phyloP scores from a whole-genome alignment of 225 moss, liverwort and hornwort genomes.

The Marchantia polymorpha region DNA sequence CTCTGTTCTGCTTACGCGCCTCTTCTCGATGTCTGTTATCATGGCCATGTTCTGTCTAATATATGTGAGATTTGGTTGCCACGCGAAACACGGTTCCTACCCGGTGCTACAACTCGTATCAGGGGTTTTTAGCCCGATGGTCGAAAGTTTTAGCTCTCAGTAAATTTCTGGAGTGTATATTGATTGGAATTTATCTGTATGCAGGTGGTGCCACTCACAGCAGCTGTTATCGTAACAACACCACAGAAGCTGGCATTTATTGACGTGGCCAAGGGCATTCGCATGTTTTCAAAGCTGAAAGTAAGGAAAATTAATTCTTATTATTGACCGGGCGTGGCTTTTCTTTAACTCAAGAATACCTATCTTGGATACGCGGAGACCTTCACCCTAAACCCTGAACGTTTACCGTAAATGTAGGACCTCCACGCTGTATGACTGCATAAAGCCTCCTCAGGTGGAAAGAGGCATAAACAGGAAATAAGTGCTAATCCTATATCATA shows the following conservation, averaged over 20 bases:
- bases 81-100: not conserved
- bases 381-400: too few species aligned
- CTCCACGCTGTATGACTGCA: too few species aligned
- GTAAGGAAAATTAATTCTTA: conserved; percentile 29
- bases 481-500: too few species aligned
- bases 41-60: not conserved
- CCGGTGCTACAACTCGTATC: not conserved
- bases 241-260: conserved; percentile 98
- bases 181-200: not conserved
- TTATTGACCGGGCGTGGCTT: not conserved
- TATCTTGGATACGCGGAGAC: too few species aligned
- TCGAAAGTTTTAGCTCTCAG: too few species aligned
- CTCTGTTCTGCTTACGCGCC: not conserved
- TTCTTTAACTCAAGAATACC: not conserved
- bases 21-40: not conserved
- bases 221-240: conserved; percentile 97
- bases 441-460: too few species aligned
- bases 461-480: too few species aligned
- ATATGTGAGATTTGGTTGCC: not conserved
- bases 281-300: conserved; percentile 96
- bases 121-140: not conserved
- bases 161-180: not conserved
- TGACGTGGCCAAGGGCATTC: conserved; percentile 97
- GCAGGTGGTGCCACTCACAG: conserved; percentile 95
- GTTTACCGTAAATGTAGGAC: too few species aligned